phyloP scores from a whole-genome alignment of 768 basidiomycete species.

The Termitomyces sp. region DNA sequence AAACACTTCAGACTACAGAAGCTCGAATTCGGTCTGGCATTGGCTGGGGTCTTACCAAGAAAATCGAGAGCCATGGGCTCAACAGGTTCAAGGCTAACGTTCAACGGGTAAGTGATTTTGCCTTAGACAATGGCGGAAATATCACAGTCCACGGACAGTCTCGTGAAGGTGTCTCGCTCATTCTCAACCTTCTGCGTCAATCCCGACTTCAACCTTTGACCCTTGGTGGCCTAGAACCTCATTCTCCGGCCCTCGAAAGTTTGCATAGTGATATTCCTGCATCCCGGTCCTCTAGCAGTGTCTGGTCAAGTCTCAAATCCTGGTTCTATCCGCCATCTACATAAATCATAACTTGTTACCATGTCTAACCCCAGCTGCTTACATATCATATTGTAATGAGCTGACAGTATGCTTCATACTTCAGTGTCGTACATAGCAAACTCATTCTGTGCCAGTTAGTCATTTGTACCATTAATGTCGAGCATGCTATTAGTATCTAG shows the following conservation, averaged over 20 bases:
- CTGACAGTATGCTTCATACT: background rate
- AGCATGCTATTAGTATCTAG: background rate
- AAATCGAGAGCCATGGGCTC: slow-evolving; percentile 84
- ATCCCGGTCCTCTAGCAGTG: slow-evolving; percentile 8
- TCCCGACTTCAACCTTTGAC: slow-evolving; percentile 64
- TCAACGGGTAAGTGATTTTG: slow-evolving; percentile 57
- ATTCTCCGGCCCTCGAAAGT: slow-evolving; percentile 12
- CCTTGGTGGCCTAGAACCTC: slow-evolving; percentile 31
- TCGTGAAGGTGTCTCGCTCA: slow-evolving; percentile 82
- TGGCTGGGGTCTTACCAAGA: slow-evolving; percentile 86
- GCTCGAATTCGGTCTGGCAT: slow-evolving; percentile 85
- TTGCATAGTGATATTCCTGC: slow-evolving; percentile 7
- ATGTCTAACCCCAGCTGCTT: slow-evolving; percentile 7
- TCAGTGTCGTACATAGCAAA: slow-evolving; percentile 3
- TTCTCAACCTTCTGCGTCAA: slow-evolving; percentile 75
- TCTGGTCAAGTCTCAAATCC: slow-evolving; percentile 40
- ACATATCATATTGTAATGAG: slow-evolving; percentile 4
- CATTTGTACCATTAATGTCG: slow-evolving; percentile 6
- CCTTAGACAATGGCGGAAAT: background rate
- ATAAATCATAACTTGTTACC: slow-evolving; percentile 8
- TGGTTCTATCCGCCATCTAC: slow-evolving; percentile 34
- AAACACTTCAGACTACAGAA: slow-evolving; percentile 83
- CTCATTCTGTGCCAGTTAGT: background rate
- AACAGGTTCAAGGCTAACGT: slow-evolving; percentile 84
- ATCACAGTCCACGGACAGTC: slow-evolving; percentile 43